Evolutionary conservation across 1,139 yeast genomes (phyloP).

Genomic region (Groenewaldozyma auringiensis): DNA sequence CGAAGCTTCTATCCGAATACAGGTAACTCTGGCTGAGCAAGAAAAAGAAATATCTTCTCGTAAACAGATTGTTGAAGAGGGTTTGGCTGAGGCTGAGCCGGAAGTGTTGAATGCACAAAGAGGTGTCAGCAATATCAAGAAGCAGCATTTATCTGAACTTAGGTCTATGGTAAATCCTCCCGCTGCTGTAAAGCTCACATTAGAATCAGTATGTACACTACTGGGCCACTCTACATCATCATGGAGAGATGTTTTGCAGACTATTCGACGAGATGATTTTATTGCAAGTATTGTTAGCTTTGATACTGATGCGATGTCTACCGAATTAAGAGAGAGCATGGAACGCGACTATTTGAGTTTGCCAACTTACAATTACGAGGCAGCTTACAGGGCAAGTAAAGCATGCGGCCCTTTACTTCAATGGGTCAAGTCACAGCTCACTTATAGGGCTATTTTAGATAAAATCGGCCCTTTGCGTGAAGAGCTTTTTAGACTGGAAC

Average conservation of each 20-base stretch:
- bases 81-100: conserved; percentile 73
- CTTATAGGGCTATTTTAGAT: conserved; percentile 60
- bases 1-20: conserved; percentile 76
- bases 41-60: conserved; percentile 55
- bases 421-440: conserved; percentile 86
- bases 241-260: conserved; percentile 84
- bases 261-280: conserved; percentile 79
- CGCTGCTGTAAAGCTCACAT: conserved; percentile 69
- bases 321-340: conserved; percentile 49
- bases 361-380: conserved; percentile 59
- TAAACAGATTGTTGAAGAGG: conserved; percentile 48
- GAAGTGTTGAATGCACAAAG: conserved; percentile 74
- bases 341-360: conserved; percentile 52
- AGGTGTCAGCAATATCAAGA: conserved; percentile 86
- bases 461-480: conserved; percentile 65
- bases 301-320: conserved; percentile 51
- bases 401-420: conserved; percentile 90
- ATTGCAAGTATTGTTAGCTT: conserved; percentile 74
- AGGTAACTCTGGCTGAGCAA: conserved; percentile 59
- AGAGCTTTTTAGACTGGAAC: conserved; percentile 57
- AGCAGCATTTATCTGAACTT: conserved; percentile 83
- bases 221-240: conserved; percentile 60
- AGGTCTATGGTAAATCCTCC: conserved; percentile 92
- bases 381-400: conserved; percentile 82
- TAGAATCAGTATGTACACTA: conserved; percentile 82